A percentile compares a stretch with the other conserved stretches of the same genome.
These are phyloP conservation scores for Phytophthora palmivora DNA, from an alignment of 352 stramenopile species.

Conservation along the genomic window DNA sequence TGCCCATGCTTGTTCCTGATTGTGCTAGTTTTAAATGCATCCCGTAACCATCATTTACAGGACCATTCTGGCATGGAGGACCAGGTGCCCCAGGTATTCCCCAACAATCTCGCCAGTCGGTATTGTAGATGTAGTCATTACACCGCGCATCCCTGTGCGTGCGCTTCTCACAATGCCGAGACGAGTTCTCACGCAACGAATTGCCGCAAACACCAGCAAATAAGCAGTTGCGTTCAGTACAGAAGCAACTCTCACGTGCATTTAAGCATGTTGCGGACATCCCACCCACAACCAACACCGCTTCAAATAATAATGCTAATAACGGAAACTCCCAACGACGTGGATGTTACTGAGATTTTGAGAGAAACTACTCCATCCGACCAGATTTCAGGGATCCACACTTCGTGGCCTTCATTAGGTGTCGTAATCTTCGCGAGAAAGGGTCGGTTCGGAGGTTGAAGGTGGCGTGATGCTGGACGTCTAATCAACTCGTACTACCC, in stretches of 20 bases:
- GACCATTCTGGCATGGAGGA: constrained; percentile 1
- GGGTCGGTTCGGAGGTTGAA: too few species aligned
- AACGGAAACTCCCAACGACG: not conserved
- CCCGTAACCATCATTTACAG: not conserved
- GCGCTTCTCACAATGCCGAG: not conserved
- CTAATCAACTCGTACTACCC: too few species aligned
- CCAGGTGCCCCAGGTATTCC: not conserved
- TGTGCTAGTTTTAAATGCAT: constrained; percentile 3
- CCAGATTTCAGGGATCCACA: too few species aligned
- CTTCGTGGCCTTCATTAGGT: too few species aligned
- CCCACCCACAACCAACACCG: constrained; percentile 1
- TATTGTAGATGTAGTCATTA: not conserved
- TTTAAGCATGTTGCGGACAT: not conserved
- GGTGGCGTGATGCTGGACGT: too few species aligned
- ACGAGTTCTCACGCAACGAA: not conserved
- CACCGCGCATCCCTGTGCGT: constrained; percentile 5
- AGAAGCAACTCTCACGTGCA: not conserved
- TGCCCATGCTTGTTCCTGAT: too few species aligned
- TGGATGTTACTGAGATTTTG: not conserved
- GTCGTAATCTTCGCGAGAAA: too few species aligned
- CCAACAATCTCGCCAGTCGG: constrained; percentile 1
- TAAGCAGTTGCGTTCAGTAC: not conserved
- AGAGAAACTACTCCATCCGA: too few species aligned
- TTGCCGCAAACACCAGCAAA: constrained; percentile 1
- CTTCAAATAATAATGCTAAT: not conserved